Evolutionary conservation across 176 grass and related monocot genomes (phyloP).

Genomic region (Carex scoparia): DNA sequence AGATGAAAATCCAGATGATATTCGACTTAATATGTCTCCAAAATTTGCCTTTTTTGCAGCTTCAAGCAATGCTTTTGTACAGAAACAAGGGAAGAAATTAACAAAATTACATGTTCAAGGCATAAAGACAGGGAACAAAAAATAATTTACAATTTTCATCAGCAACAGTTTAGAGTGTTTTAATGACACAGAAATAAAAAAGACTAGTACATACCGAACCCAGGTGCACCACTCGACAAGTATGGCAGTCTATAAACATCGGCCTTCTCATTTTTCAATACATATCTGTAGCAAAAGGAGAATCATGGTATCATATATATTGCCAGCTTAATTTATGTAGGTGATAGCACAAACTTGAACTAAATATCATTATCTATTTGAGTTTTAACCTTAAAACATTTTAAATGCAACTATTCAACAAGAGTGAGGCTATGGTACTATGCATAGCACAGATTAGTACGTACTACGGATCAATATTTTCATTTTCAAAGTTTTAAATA

Average conservation of each 20-base stretch:
- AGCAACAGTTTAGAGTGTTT: background rate
- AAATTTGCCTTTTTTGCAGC: constrained; percentile 82
- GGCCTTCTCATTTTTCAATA: constrained; percentile 85
- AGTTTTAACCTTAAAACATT: background rate
- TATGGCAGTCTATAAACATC: constrained; percentile 90
- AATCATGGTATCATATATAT: background rate
- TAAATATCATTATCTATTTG: background rate
- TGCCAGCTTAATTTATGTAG: background rate
- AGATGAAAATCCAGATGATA: constrained; percentile 76
- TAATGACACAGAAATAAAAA: background rate
- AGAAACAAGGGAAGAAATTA: background rate
- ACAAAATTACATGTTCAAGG: background rate
- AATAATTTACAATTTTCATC: background rate
- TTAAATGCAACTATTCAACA: background rate
- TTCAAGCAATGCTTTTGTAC: constrained; percentile 71
- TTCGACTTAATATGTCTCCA: constrained; percentile 56
- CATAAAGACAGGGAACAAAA: background rate
- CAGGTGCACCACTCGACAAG: constrained; percentile 81
- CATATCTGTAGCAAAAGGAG: constrained; percentile 50
- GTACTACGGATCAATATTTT: no score
- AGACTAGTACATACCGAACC: constrained; percentile 64
- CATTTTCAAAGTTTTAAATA: no score
- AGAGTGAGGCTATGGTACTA: no score
- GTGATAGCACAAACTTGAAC: background rate
- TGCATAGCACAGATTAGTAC: no score